Evolutionary conservation across 257 asterid genomes (phyloP).

Genomic region (Fraxinus pennsylvanica): DNA sequence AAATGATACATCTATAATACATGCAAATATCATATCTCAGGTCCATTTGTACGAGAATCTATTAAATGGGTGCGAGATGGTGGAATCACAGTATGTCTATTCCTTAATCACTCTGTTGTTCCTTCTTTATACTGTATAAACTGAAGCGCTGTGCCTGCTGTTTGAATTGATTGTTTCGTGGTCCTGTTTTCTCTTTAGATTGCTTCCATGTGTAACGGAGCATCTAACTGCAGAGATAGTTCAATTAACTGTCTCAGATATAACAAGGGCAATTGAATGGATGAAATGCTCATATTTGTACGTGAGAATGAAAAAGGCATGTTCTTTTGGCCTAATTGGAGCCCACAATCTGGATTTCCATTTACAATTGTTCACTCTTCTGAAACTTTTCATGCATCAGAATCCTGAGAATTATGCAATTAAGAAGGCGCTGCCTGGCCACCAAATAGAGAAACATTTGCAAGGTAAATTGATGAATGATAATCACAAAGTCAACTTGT

Average conservation of each 20-base stretch:
- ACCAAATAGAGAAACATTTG: conserved; percentile 70
- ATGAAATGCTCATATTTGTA: conserved; percentile 89
- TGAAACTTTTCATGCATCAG: conserved; percentile 52
- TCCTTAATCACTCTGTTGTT: conserved; percentile 27
- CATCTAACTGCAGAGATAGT: conserved; percentile 98
- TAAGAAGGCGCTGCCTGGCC: conserved; percentile 52
- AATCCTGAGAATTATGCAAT: conserved; percentile 81
- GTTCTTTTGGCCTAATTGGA: conserved; percentile 33
- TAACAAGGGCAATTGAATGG: conserved; percentile 93
- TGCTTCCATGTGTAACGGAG: conserved; percentile 91
- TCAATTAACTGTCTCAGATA: conserved; percentile 84
- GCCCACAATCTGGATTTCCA: conserved; percentile 26
- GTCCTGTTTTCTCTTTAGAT: conserved; percentile 50
- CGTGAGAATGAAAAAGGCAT: conserved; percentile 93
- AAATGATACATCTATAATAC: conserved; percentile 22
- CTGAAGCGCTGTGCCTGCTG: conserved; percentile 14
- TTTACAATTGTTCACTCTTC: conserved; percentile 26
- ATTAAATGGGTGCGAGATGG: conserved; percentile 90
- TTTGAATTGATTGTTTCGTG: conserved; percentile 23
- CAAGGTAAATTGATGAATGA: conserved; percentile 59
- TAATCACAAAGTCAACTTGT: conserved; percentile 7
- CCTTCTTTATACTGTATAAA: conserved; percentile 7
- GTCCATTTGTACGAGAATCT: conserved; percentile 93
- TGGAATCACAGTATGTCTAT: conserved; percentile 92
- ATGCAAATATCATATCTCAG: conserved; percentile 39